Evolutionary conservation across 2,329 filamentous ascomycete genomes (phyloP).

Genomic region (Colletotrichum chrysophilum): DNA sequence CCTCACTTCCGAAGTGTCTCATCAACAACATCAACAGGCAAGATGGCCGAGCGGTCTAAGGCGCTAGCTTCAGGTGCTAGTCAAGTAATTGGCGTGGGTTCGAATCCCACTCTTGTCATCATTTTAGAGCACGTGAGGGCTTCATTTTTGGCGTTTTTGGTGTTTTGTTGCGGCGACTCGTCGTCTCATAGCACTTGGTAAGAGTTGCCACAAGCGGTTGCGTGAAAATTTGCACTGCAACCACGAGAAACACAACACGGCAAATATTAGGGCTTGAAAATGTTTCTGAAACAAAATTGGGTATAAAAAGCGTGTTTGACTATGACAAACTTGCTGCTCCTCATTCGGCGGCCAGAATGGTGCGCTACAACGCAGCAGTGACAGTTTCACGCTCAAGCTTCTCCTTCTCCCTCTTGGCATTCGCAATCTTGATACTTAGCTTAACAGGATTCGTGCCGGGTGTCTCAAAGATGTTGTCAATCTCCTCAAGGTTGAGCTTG

Average conservation of each 20-base stretch:
- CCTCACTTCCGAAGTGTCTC: fast-evolving
- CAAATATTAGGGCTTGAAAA: fast-evolving
- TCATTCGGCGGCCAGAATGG: neutral
- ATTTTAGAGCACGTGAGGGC: neutral
- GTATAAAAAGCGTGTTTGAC: neutral
- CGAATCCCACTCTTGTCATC: neutral
- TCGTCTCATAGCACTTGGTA: neutral
- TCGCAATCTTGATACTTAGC: slow-evolving; percentile 20
- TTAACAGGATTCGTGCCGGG: slow-evolving; percentile 13
- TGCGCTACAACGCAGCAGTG: neutral
- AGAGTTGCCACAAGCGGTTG: neutral
- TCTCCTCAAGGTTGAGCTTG: slow-evolving; percentile 57
- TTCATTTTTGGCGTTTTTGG: neutral
- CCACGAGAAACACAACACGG: neutral
- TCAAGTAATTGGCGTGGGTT: neutral
- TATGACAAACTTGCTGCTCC: neutral
- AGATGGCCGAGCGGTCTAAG: neutral
- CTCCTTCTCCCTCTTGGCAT: slow-evolving; percentile 16
- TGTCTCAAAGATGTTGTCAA: slow-evolving; percentile 57
- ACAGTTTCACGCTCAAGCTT: slow-evolving; percentile 1
- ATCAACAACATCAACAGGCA: neutral
- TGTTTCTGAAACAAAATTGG: neutral
- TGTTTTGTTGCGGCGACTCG: neutral
- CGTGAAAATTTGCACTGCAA: neutral
- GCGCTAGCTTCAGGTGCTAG: slow-evolving; percentile 8